phyloP scores from a whole-genome alignment of 805 yeast species.

The Nakazawaea holstii region DNA sequence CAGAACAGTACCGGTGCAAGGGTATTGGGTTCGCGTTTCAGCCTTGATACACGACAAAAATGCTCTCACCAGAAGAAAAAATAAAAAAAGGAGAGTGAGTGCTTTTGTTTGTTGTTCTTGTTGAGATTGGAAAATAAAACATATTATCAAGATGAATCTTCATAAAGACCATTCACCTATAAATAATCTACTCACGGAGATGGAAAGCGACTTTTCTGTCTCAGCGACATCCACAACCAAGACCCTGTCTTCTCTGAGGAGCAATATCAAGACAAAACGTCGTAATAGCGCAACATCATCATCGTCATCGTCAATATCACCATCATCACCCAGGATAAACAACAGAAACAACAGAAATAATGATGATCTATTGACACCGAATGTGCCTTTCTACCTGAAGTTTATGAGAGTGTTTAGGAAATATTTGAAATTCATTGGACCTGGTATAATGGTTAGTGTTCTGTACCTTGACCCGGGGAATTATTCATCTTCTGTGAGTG shows the following conservation, averaged over 20 bases:
- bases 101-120: too few relatives aligned
- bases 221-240: not conserved
- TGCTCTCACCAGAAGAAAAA: too few relatives aligned
- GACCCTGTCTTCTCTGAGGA: not conserved
- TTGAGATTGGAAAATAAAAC: too few relatives aligned
- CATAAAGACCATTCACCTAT: conserved; percentile 7
- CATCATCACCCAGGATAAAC: not conserved
- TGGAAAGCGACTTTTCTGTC: not conserved
- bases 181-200: not conserved
- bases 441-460: conserved; percentile 83
- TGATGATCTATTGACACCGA: not conserved
- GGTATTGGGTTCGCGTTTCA: too few relatives aligned
- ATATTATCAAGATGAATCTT: conserved; percentile 3
- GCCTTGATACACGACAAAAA: too few relatives aligned
- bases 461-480: conserved; percentile 96
- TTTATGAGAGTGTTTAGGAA: conserved; percentile 33
- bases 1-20: too few relatives aligned
- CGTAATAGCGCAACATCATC: too few relatives aligned
- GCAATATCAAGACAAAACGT: too few relatives aligned
- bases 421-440: conserved; percentile 71
- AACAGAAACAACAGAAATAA: not conserved
- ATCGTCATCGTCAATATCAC: too few relatives aligned
- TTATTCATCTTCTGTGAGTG: conserved; percentile 82
- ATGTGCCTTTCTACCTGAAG: not conserved
- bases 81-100: too few relatives aligned